phyloP scores from a whole-genome alignment of 2,329 filamentous ascomycete genomes.

The Oidium heveae region DNA sequence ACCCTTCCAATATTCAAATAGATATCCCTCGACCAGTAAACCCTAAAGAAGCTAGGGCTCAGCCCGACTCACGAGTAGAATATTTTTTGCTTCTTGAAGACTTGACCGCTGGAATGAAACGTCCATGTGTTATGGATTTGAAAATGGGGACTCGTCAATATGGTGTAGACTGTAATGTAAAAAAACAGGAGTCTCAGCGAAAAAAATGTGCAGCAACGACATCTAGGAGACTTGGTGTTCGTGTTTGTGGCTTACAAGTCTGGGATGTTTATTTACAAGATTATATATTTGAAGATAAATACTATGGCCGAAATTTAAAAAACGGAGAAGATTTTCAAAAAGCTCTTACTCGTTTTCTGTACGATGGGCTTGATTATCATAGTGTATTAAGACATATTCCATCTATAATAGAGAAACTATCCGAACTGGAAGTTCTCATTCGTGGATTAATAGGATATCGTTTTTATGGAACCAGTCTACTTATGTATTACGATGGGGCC shows the following conservation, averaged over 20 bases:
- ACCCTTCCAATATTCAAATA: constrained; percentile 2
- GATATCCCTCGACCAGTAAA: constrained; percentile 37
- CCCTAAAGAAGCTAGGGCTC: constrained; percentile 49
- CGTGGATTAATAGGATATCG: constrained; percentile 59
- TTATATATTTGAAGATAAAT: constrained; percentile 96
- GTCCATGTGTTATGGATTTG: constrained; percentile 85
- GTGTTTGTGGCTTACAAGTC: constrained; percentile 85
- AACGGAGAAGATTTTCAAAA: constrained; percentile 73
- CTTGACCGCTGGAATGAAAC: constrained; percentile 85
- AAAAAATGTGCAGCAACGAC: constrained; percentile 85
- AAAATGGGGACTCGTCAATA: constrained; percentile 99
- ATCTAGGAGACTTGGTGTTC: constrained; percentile 70
- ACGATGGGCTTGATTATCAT: constrained; percentile 59
- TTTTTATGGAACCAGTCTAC: constrained; percentile 80
- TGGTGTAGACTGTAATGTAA: constrained; percentile 69
- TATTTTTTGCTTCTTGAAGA: constrained; percentile 89
- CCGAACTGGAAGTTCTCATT: constrained; percentile 62
- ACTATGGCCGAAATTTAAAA: constrained; percentile 73
- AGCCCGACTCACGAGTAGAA: constrained; percentile 44
- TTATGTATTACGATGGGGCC: constrained; percentile 92
- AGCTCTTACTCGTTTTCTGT: constrained; percentile 71
- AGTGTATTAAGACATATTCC: constrained; percentile 76
- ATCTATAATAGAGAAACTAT: constrained; percentile 60
- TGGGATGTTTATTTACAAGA: constrained; percentile 69
- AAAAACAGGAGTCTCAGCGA: constrained; percentile 81